Evolutionary conservation across 1,284 basidiomycete species (phyloP), one percentile per base, ranked within the genome.

Genomic region (Takashimella koratensis): DNA sequence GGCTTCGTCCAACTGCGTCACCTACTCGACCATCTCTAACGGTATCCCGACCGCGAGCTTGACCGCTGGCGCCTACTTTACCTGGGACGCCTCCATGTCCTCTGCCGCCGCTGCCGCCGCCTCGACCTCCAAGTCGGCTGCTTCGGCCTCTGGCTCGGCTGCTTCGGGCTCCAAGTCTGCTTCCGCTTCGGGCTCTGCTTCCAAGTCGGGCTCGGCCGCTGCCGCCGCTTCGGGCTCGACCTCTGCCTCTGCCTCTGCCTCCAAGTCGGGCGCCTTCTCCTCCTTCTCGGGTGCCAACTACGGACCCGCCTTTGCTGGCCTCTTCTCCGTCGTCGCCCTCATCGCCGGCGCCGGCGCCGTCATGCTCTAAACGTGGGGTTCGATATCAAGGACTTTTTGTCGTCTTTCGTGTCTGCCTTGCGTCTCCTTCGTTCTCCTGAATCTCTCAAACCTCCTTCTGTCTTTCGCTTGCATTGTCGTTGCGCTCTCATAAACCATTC

Each of bases 1-100:
- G 19, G 71, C 73, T 39, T 63, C 71, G 5, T 74, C 71, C 57
- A 71, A 73, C 65, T 77, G 76, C 64, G 64, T 54, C 19, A 75
- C 74, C 46, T 76, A 71, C 71, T 56, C 67, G 5, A 64, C 69
- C n/a, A 57, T 75, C 60, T 56, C 62, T 21, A 71, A 73, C 65
- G 71, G 68, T 40, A 55, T 63, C 56, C 50, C 56, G 42, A 54
- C 63, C 19, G 52, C 57, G 30, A 54, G 56, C 5, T 56, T 62
- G 47, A 54, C 63, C 16, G 43, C 63, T 24, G 43, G 55, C 22
- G 53, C 62, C 43, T 51, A 47, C 40, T 54, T 63, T 22, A 49
- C 49, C 43, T 51, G 53, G 24, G 47, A 51, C 24, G 27, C 53
- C 11, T 46, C 49, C 11, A 40, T 63, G 39, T 30, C 53, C 41